A percentile compares a stretch with the other conserved stretches of the same genome.
These are phyloP conservation scores for Vaccinium macrocarpon DNA, from an alignment of 148 eudicot genomes.

Conservation along the genomic window DNA sequence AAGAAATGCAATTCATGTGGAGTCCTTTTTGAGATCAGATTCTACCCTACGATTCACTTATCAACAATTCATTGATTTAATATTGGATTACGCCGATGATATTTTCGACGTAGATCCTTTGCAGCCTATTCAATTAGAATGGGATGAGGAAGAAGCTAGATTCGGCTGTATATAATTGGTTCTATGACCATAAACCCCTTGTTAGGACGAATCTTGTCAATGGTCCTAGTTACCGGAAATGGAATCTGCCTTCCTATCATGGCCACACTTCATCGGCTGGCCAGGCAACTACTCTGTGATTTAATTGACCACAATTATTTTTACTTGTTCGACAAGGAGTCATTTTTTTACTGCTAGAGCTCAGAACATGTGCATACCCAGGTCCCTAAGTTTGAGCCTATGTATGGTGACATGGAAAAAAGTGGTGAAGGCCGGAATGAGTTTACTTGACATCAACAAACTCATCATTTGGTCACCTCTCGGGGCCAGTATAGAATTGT, in stretches of 20 bases:
- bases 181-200: constrained; percentile 96
- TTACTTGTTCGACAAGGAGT: constrained; percentile 98
- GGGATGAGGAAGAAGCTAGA: constrained; percentile 97
- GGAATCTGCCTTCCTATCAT: constrained; percentile 96
- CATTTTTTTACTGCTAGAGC: constrained; percentile 98
- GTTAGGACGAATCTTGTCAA: constrained; percentile 92
- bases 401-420: constrained; percentile 99
- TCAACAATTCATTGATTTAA: too few species aligned
- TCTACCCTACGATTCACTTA: too few species aligned
- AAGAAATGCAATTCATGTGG: too few species aligned
- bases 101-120: constrained; percentile 93
- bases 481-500: constrained; percentile 95
- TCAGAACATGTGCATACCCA: constrained; percentile 96
- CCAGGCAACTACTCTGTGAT: constrained; percentile 95
- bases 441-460: constrained; percentile 94
- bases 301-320: constrained; percentile 87
- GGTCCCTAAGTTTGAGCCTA: constrained; percentile 98
- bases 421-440: constrained; percentile 99
- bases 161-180: too few species aligned
- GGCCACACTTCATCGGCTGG: constrained; percentile 97
- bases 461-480: constrained; percentile 96
- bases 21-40: too few species aligned
- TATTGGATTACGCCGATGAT: constrained; percentile 97
- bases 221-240: constrained; percentile 92
- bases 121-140: constrained; percentile 91